Conservation (phyloP, 2,329 filamentous ascomycete genomes). For the Xylaria sp. region DNA sequence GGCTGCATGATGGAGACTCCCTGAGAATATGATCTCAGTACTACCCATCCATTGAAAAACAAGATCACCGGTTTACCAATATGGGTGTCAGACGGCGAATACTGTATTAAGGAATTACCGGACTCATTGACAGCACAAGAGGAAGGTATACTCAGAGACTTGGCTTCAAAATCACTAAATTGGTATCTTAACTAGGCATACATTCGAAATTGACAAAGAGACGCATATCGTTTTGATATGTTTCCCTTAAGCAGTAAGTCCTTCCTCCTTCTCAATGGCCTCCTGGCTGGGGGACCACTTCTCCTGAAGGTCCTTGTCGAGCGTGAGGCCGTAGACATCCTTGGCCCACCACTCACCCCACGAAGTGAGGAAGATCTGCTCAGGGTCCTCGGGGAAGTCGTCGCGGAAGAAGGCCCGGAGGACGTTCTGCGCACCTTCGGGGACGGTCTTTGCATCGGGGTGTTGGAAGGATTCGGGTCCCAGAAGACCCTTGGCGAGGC, state of each 20-base stretch:
- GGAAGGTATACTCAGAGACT: no score
- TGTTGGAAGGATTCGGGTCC: conserved; percentile 23
- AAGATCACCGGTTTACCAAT: no score
- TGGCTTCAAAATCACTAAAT: no score
- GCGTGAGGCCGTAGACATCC: conserved; percentile 36
- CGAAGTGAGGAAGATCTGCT: conserved; percentile 50
- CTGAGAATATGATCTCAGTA: no score
- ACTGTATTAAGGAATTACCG: no score
- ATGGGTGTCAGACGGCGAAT: no score
- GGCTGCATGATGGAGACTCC: no score
- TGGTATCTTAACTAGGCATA: background rate
- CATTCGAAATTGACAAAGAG: background rate
- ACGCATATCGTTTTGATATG: background rate
- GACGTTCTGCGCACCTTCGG: conserved; percentile 45
- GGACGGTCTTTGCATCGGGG: conserved; percentile 44
- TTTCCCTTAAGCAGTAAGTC: conserved; percentile 15
- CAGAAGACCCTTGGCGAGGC: conserved; percentile 33
- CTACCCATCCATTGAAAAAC: no score
- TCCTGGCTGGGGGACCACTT: conserved; percentile 47
- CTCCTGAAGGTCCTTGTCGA: conserved; percentile 46
- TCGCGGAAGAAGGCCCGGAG: conserved; percentile 39
- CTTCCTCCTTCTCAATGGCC: conserved; percentile 43
- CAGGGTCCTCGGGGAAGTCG: conserved; percentile 46
- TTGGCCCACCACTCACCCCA: conserved; percentile 54
- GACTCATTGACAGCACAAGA: no score